Base-by-base conservation (phyloP, 2,329 filamentous ascomycete species). In the Hypomyces perniciosus region DNA sequence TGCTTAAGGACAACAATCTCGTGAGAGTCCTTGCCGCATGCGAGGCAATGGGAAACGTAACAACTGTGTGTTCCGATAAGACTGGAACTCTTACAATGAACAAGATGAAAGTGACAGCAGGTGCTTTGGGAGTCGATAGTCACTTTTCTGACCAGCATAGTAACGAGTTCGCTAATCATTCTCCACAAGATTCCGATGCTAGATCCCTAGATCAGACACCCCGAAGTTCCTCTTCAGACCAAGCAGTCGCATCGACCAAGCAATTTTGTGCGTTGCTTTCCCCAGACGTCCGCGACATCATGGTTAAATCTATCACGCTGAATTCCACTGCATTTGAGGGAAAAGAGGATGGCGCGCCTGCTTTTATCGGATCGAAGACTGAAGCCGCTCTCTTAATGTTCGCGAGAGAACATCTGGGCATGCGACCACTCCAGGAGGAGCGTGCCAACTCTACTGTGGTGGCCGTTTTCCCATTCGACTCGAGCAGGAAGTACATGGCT, bases 41-140 rank as follows among this genome's bases (percentile, higher is more conserved):
- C 64, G 84, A 86, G 63, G 85, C 83, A 5, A 86, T 86, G 84
- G 84, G 84, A 4, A 86, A 86, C 58, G 81, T 80, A 4, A 84
- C 81, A 1, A 86, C 86, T 0, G 83, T 91, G 46, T 92, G 88
- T 68, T 90, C 86, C 2, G 88, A 89, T 51, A 68, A 69, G 56
- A 69, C 67, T 4, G 67, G 67, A 20, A 69, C 66, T 20, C 55
- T 69, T 20, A 65, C 60, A 8, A 57, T 56, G 7, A 62, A 62
- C 50, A 62, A 59, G 46, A 64, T 62, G 61, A 62, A 54, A 1
- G 57, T 62, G 2, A 53, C 59, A 57, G 60, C 13, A 40, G 7
- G 9, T 29, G 13, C 9, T 12, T 39, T 7, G 5, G 37, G 12
- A 39, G 39, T 38, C 20, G 31, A 9, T 12, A 30, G 9, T 38